Evolutionary conservation across 139 green algal species (phyloP).

Genomic region (Picochlorum sp.): DNA sequence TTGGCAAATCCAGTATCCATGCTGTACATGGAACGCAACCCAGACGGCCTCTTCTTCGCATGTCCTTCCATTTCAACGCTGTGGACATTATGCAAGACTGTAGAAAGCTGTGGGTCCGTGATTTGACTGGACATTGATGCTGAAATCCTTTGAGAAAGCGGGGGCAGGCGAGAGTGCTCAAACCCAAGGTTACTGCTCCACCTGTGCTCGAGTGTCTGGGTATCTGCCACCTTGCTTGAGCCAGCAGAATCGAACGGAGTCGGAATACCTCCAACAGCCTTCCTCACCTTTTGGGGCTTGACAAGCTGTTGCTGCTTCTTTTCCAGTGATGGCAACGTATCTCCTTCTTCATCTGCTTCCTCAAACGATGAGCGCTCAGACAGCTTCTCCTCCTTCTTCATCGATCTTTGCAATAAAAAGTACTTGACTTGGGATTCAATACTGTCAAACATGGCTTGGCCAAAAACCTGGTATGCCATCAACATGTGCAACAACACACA

Average conservation of each 20-base stretch:
- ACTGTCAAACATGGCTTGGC: conserved; percentile 24
- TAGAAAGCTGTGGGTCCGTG: background rate
- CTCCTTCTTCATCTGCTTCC: background rate
- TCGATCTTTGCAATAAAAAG: background rate
- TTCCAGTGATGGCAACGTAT: background rate
- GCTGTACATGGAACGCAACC: conserved; percentile 7
- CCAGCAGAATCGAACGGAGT: conserved; percentile 1
- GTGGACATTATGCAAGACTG: background rate
- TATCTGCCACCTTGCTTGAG: background rate
- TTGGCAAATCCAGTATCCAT: conserved; percentile 16
- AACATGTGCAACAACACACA: conserved; percentile 38
- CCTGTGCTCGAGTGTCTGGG: background rate
- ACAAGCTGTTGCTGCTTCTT: background rate
- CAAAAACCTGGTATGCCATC: conserved; percentile 25
- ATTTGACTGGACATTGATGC: background rate
- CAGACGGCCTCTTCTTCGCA: background rate
- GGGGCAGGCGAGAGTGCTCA: background rate
- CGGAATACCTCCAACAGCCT: background rate
- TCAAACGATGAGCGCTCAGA: background rate
- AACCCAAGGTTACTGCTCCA: background rate
- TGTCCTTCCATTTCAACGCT: background rate
- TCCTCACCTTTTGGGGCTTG: background rate
- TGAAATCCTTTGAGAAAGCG: background rate
- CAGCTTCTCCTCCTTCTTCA: background rate
- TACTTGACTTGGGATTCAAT: conserved; percentile 10